These are phyloP conservation scores for Fusarium guadeloupense DNA, from an alignment of 2,329 filamentous ascomycete genomes.

Conservation along the genomic window DNA sequence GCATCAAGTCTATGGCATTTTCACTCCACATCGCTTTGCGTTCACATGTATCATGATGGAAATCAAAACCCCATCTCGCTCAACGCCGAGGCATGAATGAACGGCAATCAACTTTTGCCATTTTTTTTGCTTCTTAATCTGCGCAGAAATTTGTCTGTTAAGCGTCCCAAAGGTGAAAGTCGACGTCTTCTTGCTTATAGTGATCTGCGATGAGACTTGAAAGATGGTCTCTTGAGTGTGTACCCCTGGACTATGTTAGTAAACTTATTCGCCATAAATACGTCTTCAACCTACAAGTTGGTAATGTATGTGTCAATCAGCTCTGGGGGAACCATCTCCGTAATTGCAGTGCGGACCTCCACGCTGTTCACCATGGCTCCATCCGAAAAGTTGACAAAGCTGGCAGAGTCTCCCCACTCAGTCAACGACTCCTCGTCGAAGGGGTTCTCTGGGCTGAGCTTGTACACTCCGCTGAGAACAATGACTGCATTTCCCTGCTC, in stretches of 20 bases:
- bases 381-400: constrained; percentile 80
- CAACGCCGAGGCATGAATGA: constrained; percentile 26
- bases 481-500: constrained; percentile 86
- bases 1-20: constrained; percentile 26
- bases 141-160: constrained; percentile 21
- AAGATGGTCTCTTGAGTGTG: constrained; percentile 76
- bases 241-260: constrained; percentile 58
- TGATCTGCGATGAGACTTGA: constrained; percentile 79
- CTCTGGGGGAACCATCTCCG: constrained; percentile 83
- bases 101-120: constrained; percentile 30
- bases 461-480: constrained; percentile 90
- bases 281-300: constrained; percentile 64
- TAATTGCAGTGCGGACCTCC: constrained; percentile 80
- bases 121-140: constrained; percentile 22
- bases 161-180: constrained; percentile 60
- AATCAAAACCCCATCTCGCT: constrained; percentile 22
- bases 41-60: constrained; percentile 17
- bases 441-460: constrained; percentile 88
- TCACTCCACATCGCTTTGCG: constrained; percentile 17
- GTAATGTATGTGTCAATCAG: constrained; percentile 85
- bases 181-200: constrained; percentile 77
- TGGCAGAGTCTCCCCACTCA: constrained; percentile 85
- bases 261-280: background rate
- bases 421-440: constrained; percentile 84
- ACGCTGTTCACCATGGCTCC: constrained; percentile 81